Evolutionary conservation across 179 eudicot genomes (phyloP).

Genomic region (Sideroxylon spinosum): DNA sequence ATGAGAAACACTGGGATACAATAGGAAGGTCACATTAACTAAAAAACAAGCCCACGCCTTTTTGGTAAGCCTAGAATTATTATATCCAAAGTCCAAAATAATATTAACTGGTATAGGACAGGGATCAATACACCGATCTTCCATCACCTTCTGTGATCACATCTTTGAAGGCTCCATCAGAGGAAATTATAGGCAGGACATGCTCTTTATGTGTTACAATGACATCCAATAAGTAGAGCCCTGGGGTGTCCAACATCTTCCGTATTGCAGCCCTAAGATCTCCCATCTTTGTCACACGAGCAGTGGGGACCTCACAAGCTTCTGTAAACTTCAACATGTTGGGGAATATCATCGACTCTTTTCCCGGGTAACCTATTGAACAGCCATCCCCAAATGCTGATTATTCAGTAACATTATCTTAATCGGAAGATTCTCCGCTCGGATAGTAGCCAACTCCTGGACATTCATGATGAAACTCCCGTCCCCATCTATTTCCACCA

Average conservation of each 20-base stretch:
- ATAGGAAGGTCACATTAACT: background rate
- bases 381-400: slow-evolving; percentile 75
- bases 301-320: slow-evolving; percentile 73
- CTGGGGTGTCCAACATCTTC: slow-evolving; percentile 90
- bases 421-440: slow-evolving; percentile 74
- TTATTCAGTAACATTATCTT: slow-evolving; percentile 81
- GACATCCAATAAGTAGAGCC: slow-evolving; percentile 84
- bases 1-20: too few relatives aligned
- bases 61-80: slow-evolving; percentile 1
- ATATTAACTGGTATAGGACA: background rate
- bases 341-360: slow-evolving; percentile 60
- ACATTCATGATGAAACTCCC: slow-evolving; percentile 87
- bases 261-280: slow-evolving; percentile 76
- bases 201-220: slow-evolving; percentile 90
- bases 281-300: slow-evolving; percentile 56
- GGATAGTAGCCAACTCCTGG: slow-evolving; percentile 56
- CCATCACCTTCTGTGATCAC: slow-evolving; percentile 83
- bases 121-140: slow-evolving; percentile 47
- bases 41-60: background rate
- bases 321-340: slow-evolving; percentile 81
- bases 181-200: slow-evolving; percentile 92
- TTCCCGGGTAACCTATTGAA: slow-evolving; percentile 82
- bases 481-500: slow-evolving; percentile 83
- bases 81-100: slow-evolving; percentile 2
- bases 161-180: slow-evolving; percentile 82